phyloP scores from a whole-genome alignment of 2,329 filamentous ascomycete species.

The Microdochium bolleyi region DNA sequence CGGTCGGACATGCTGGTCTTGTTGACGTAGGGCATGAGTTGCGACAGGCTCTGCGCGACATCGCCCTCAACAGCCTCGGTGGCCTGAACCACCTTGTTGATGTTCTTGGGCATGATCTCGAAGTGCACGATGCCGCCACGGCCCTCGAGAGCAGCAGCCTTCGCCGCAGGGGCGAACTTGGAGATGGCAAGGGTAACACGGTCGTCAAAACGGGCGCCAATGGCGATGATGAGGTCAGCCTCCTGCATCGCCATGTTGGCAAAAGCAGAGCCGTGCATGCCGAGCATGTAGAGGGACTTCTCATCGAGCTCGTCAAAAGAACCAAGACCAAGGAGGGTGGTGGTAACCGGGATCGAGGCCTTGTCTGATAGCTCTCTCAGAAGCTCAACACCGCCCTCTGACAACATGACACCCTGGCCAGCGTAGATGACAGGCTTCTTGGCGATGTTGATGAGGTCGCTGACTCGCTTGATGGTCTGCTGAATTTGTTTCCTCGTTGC shows the following conservation, averaged over 20 bases:
- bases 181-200: slow-evolving; percentile 76
- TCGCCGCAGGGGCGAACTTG: slow-evolving; percentile 86
- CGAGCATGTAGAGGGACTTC: slow-evolving; percentile 95
- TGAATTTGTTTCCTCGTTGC: slow-evolving; percentile 65
- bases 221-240: slow-evolving; percentile 88
- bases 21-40: slow-evolving; percentile 67
- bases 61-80: slow-evolving; percentile 95
- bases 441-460: slow-evolving; percentile 73
- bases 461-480: slow-evolving; percentile 66
- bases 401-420: slow-evolving; percentile 79
- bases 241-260: slow-evolving; percentile 98
- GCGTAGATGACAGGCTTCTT: slow-evolving; percentile 96
- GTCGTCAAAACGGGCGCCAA: slow-evolving; percentile 92
- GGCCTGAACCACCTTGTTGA: slow-evolving; percentile 98
- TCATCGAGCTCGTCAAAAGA: slow-evolving; percentile 88
- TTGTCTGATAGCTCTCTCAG: slow-evolving; percentile 86
- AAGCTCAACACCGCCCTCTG: slow-evolving; percentile 68
- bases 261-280: slow-evolving; percentile 96
- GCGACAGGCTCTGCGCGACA: slow-evolving; percentile 68
- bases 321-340: slow-evolving; percentile 88
- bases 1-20: slow-evolving; percentile 55
- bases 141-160: slow-evolving; percentile 72
- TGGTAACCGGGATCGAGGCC: slow-evolving; percentile 87
- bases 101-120: slow-evolving; percentile 99
- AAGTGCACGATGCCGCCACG: slow-evolving; percentile 96